Evolutionary conservation across 148 eudicot genomes (phyloP).

Genomic region (Rhododendron williamsianum): DNA sequence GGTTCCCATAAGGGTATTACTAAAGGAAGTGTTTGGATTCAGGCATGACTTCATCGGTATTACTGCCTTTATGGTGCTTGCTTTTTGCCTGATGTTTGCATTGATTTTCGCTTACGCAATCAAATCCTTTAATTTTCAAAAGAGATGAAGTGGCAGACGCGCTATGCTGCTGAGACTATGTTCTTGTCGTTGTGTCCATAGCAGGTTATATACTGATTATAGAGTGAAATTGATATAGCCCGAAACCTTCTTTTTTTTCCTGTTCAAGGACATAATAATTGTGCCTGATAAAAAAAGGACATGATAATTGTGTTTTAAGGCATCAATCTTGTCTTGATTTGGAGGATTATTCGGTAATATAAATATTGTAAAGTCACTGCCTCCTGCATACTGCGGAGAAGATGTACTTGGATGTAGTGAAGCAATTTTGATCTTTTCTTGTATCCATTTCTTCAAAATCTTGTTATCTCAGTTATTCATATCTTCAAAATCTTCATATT

Average conservation of each 20-base stretch:
- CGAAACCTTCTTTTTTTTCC: not conserved
- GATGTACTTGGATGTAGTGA: not conserved
- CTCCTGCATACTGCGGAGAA: not conserved
- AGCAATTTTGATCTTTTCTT: not conserved
- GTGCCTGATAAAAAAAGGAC: too few relatives aligned
- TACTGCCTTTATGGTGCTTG: conserved; percentile 54
- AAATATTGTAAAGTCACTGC: not conserved
- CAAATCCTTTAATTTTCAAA: conserved; percentile 82
- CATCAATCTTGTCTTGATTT: not conserved
- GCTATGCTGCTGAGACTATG: not conserved
- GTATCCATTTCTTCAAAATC: not conserved
- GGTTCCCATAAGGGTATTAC: conserved; percentile 32
- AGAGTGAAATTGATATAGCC: not conserved
- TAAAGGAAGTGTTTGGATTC: conserved; percentile 65
- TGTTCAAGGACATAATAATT: not conserved
- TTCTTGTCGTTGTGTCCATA: conserved; percentile 3
- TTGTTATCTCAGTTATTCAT: not conserved
- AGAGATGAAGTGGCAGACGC: conserved; percentile 42
- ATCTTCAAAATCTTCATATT: not conserved
- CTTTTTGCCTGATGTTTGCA: conserved; percentile 66
- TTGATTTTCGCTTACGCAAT: conserved; percentile 84
- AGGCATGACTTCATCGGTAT: conserved; percentile 66
- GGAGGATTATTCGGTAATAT: not conserved
- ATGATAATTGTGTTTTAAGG: not conserved
- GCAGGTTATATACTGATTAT: conserved; percentile 5